Conservation (phyloP, 768 basidiomycete genomes). For the Leccinellum rugosiceps region DNA sequence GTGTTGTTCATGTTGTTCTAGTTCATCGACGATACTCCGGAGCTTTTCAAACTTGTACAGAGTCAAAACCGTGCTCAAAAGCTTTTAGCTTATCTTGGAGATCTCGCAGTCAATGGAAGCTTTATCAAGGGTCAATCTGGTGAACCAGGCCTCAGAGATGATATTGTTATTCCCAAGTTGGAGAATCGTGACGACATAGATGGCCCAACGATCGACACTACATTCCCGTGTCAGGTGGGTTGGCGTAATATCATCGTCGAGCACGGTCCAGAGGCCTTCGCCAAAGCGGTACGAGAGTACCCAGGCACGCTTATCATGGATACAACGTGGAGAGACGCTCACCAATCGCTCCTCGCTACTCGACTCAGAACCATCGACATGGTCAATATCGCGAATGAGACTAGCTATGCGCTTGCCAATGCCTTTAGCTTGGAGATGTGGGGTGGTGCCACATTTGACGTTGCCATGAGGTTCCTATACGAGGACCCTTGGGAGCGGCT, state of each 20-base stretch:
- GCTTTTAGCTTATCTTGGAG: constrained; percentile 93
- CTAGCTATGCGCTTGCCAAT: constrained; percentile 90
- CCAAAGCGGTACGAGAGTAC: constrained; percentile 95
- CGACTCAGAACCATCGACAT: constrained; percentile 95
- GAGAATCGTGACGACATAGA: constrained; percentile 74
- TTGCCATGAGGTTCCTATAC: constrained; percentile 98
- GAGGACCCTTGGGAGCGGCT: constrained; percentile 99
- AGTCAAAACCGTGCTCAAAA: constrained; percentile 99
- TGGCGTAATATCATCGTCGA: constrained; percentile 99
- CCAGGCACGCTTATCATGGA: constrained; percentile 96
- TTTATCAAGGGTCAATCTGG: constrained; percentile 96
- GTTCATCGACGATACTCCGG: constrained; percentile 99
- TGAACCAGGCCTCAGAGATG: constrained; percentile 90
- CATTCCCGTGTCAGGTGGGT: constrained; percentile 79
- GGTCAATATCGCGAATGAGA: constrained; percentile 98
- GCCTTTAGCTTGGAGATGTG: constrained; percentile 98
- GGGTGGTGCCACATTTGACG: constrained; percentile 99
- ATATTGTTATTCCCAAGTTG: constrained; percentile 80
- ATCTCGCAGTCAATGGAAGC: constrained; percentile 96
- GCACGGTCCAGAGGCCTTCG: constrained; percentile 96
- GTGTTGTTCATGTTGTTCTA: constrained; percentile 29
- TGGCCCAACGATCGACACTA: constrained; percentile 72
- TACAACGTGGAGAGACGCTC: constrained; percentile 99
- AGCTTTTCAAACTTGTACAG: constrained; percentile 96
- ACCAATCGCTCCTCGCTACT: constrained; percentile 96